Evolutionary conservation across 805 yeast genomes (phyloP), one percentile per base, ranked within the genome.

Genomic region (Jamesozyma spencerorum): DNA sequence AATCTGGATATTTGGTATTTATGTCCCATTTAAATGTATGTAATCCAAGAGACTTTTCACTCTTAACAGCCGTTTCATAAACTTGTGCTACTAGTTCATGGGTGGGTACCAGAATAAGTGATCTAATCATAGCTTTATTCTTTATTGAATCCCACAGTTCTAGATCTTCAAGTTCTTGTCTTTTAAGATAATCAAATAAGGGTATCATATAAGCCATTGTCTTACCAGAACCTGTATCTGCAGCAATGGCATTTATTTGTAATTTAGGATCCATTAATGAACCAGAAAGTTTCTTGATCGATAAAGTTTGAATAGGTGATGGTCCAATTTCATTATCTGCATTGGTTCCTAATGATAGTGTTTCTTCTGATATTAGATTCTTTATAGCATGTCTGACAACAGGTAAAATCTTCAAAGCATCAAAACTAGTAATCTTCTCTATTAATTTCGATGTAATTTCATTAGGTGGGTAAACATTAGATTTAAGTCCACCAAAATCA

Each of bases 161-260:
- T 0, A 60, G 55, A 11, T 39, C 39, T 38, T 58, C 67, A 2
- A 59, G 43, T 42, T 80, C 79, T 38, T 73, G 76, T 43, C 79
- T 78, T 44, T 77, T 74, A 47, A 88, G 60, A 47, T 74, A 76
- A 36, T 85, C 81, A 30, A 88, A 47, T 28, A 90, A 47, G 0
- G 95, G 88, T 0, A 83, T 77, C 45, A 92, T 56, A 54, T 88
- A 90, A 0, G 97, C 87, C 79, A 95, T 78, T 0, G 98, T 90
- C 57, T 90, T 90, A 7, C 98, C 98, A 0, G 95, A 82, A 0
- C 98, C 98, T 0, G 98, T 90, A 58, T 92, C 97, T 2, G 97
- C 95, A 0, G 97, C 97, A 40, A 90, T 61, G 2, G 92, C 76
- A 66, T 76, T 85, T 1, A 80, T 72, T 48, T 78, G 77, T 37